Percentiles rank a stretch among this genome's conserved stretches.
These are phyloP conservation scores for Prasinococcaceae sp. DNA, from an alignment of 139 green algal species.

Conservation along the genomic window DNA sequence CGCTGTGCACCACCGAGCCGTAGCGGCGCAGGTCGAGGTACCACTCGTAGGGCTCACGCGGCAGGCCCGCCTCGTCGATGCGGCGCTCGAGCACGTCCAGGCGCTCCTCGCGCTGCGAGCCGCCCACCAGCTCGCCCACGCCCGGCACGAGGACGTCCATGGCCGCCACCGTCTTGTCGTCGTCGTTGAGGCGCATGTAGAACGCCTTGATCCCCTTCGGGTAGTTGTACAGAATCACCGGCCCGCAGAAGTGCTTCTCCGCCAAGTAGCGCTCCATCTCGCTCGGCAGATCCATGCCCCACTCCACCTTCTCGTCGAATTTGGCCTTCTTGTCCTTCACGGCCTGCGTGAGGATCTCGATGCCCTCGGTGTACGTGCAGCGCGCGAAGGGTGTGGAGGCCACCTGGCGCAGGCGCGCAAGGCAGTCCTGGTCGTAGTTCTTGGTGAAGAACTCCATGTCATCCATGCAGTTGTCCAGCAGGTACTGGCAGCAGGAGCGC, in stretches of 20 bases:
- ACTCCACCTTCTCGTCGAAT: conserved; percentile 78
- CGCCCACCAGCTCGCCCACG: conserved; percentile 56
- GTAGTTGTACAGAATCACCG: conserved; percentile 95
- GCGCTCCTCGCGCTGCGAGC: conserved; percentile 54
- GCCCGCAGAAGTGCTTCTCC: conserved; percentile 84
- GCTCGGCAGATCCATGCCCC: conserved; percentile 74
- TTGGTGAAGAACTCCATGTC: conserved; percentile 72
- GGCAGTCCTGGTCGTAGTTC: conserved; percentile 63
- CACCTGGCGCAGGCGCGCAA: conserved; percentile 66
- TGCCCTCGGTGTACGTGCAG: conserved; percentile 83
- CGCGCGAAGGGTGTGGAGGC: conserved; percentile 66
- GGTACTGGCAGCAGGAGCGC: conserved; percentile 49
- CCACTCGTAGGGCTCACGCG: conserved; percentile 38
- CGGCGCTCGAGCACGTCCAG: conserved; percentile 39
- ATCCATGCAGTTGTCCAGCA: conserved; percentile 50
- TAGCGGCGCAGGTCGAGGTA: conserved; percentile 58
- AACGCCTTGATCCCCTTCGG: conserved; percentile 93
- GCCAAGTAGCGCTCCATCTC: conserved; percentile 93
- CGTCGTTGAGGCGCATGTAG: conserved; percentile 96
- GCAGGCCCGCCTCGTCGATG: conserved; percentile 20
- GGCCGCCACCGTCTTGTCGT: conserved; percentile 90
- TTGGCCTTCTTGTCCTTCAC: conserved; percentile 54
- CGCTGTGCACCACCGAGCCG: conserved; percentile 50
- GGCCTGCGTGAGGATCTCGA: conserved; percentile 71
- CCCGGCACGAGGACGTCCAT: conserved; percentile 97